phyloP scores from a whole-genome alignment of 73 alveolate species.

The Durusdinium trenchii region DNA sequence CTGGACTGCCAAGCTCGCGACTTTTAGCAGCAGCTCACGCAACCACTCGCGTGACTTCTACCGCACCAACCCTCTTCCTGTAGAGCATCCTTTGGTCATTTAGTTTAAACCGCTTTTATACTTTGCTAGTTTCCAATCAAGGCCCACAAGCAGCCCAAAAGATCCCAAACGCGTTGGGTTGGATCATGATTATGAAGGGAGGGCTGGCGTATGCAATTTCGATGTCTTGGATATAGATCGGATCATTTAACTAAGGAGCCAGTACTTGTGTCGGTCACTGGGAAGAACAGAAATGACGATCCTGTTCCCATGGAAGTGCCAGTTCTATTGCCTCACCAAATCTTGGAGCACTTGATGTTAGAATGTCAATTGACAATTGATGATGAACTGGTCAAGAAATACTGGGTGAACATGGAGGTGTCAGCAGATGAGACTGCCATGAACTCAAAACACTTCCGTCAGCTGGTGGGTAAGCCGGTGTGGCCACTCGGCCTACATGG shows the following conservation, averaged over 20 bases:
- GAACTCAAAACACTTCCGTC: background rate
- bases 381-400: background rate
- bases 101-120: background rate
- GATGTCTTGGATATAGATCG: background rate
- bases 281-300: background rate
- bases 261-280: background rate
- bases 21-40: background rate
- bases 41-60: background rate
- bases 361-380: background rate
- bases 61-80: background rate
- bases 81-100: background rate
- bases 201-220: background rate
- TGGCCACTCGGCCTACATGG: conserved; percentile 38
- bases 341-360: background rate
- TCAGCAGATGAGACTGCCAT: background rate
- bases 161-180: background rate
- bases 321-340: background rate
- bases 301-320: background rate
- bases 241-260: background rate
- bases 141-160: background rate
- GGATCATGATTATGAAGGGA: background rate
- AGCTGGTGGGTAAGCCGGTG: background rate
- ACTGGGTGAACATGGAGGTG: background rate
- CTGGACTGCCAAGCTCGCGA: background rate
- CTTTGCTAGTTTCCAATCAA: background rate